Conservation (phyloP, 1,139 yeast genomes). For the Nakaseomyces uthaithaninus region DNA sequence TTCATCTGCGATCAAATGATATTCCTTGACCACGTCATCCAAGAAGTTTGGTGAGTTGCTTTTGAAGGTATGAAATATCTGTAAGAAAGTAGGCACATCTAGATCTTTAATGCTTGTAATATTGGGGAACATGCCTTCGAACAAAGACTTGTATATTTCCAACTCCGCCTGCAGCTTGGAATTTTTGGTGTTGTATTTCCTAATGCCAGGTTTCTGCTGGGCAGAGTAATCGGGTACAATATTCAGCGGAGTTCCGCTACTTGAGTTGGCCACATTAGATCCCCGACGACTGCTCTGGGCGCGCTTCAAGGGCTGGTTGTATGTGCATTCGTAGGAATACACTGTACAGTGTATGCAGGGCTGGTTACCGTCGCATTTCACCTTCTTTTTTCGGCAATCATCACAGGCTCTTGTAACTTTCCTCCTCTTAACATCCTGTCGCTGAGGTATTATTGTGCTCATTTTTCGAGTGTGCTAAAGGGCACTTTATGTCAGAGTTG, state of each 20-base stretch:
- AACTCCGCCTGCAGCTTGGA: conserved; percentile 17
- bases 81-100: conserved; percentile 26
- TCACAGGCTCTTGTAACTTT: conserved; percentile 91
- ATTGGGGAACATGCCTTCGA: conserved; percentile 24
- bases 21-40: conserved; percentile 24
- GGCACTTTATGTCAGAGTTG: too few relatives aligned
- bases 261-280: conserved; percentile 3
- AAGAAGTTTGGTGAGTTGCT: conserved; percentile 14
- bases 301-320: conserved; percentile 67
- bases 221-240: neutral
- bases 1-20: conserved; percentile 16
- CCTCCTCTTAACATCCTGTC: conserved; percentile 45
- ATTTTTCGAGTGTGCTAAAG: too few relatives aligned
- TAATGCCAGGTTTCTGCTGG: neutral
- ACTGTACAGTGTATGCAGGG: conserved; percentile 94
- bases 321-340: conserved; percentile 69
- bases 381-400: conserved; percentile 74
- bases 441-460: conserved; percentile 2
- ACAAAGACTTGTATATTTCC: conserved; percentile 20
- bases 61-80: conserved; percentile 21
- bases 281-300: conserved; percentile 27
- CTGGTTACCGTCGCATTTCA: conserved; percentile 87
- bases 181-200: conserved; percentile 11
- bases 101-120: conserved; percentile 23
- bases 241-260: neutral